Evolutionary conservation across 345 rosid species (phyloP), one percentile per base, ranked within the genome.

Genomic region (Bruguiera gymnorhiza): DNA sequence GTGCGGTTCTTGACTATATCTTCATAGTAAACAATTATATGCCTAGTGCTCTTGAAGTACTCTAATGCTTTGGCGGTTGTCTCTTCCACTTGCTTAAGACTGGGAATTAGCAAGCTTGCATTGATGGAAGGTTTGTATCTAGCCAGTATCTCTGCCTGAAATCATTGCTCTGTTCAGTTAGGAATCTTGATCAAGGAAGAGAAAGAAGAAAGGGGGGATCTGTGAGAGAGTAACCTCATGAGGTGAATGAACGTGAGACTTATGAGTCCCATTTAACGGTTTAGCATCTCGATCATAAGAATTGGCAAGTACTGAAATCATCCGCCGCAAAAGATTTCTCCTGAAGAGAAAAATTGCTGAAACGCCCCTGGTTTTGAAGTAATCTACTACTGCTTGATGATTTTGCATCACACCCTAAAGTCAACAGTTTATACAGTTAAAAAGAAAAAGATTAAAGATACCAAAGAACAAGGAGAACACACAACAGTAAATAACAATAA

Each of bases 131-230:
- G 97, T 73, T 90, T 96, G 80, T 96, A 96, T 1, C 82, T 86
- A 10, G 99, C 99, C 65, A 96, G 88, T 76, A 92, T 86, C 78
- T 86, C 97, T 26, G 99, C 99, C 99, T 95, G 91, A 75, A 85
- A 79, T 50, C 75, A 82, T 74, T 6, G 72, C 69, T 57, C 50
- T 29, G 53, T 19, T 15, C 27, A 55, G 1, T 60, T 52, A 67
- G 73, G 63, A 19, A 31, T 29, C 52, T n/a, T 46, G 59, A 5
- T 3, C 26, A 30, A 1, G 26, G 34, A 52, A 58, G 27, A 31
- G 6, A 3, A 20, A 56, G 18, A 55, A 55, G 60, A 39, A 8
- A 18, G 65, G 63, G 6, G 21, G 43, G 48, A 51, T 7, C 51
- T n/a, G 70, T 30, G 63, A 73, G 60, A 63, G 24, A 29, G 55